phyloP scores from a whole-genome alignment of 108 stramenopile species.

The Stephanodiscus triporus region DNA sequence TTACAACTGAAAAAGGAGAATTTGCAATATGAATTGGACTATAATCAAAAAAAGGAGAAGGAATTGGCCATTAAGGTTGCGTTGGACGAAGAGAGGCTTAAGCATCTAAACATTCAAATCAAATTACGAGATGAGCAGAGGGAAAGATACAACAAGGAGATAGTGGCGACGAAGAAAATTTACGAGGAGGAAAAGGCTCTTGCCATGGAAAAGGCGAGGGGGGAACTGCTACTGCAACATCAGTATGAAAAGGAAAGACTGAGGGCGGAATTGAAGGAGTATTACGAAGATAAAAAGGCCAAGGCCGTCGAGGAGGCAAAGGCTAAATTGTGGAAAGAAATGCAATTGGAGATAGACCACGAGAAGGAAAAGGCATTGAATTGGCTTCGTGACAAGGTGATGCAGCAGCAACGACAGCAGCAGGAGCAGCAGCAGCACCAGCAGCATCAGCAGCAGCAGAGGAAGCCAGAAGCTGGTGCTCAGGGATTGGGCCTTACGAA shows the following conservation, averaged over 20 bases:
- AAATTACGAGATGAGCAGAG: slow-evolving; percentile 18
- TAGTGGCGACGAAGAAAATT: neutral
- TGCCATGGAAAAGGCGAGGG: slow-evolving; percentile 14
- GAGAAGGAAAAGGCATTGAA: slow-evolving; percentile 15
- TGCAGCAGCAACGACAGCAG: neutral
- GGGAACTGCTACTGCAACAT: slow-evolving; percentile 1
- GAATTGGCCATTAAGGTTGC: slow-evolving; percentile 16
- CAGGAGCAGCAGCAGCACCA: neutral
- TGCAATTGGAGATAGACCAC: slow-evolving; percentile 2
- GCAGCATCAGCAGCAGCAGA: neutral
- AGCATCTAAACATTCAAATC: slow-evolving; percentile 7
- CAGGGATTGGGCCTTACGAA: neutral
- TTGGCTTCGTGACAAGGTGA: neutral
- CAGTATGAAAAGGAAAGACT: slow-evolving; percentile 12
- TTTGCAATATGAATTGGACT: neutral
- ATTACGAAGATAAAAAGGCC: neutral
- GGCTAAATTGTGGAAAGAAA: neutral
- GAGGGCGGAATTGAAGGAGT: neutral
- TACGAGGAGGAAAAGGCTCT: slow-evolving; percentile 6
- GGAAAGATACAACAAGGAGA: slow-evolving; percentile 1
- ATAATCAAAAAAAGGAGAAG: slow-evolving; percentile 13
- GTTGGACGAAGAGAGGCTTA: slow-evolving; percentile 10
- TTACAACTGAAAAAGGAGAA: neutral
- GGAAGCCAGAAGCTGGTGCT: neutral
- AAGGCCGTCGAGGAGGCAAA: neutral